Evolutionary conservation across 2,329 filamentous ascomycete genomes (phyloP).

Genomic region (Penicillium glabrum): DNA sequence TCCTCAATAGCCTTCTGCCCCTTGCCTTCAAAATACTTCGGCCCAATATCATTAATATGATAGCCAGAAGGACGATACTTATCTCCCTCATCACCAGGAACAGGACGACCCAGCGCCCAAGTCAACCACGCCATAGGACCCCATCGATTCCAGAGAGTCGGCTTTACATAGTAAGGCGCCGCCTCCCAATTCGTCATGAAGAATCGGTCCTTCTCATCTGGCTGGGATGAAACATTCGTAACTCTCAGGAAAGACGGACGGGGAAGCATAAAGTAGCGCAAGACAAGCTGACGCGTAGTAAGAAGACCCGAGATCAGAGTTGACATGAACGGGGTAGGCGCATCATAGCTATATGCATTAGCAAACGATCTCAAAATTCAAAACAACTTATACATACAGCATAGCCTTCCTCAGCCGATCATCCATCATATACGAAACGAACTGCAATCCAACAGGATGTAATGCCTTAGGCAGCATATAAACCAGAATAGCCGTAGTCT

Average conservation of each 20-base stretch:
- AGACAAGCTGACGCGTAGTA: slow-evolving; percentile 52
- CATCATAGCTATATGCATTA: slow-evolving; percentile 34
- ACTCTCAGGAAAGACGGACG: slow-evolving; percentile 46
- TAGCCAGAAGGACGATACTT: slow-evolving; percentile 53
- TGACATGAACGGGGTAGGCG: slow-evolving; percentile 35
- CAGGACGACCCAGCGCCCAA: slow-evolving; percentile 45
- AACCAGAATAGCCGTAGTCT: slow-evolving; percentile 62
- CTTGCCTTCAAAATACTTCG: slow-evolving; percentile 53
- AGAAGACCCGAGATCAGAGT: slow-evolving; percentile 51
- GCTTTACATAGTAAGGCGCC: slow-evolving; percentile 65
- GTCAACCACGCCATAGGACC: slow-evolving; percentile 56
- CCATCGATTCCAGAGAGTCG: slow-evolving; percentile 63
- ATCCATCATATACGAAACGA: slow-evolving; percentile 63
- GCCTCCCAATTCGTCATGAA: slow-evolving; percentile 56
- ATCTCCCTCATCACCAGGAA: slow-evolving; percentile 50
- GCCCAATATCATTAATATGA: slow-evolving; percentile 60
- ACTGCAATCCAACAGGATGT: slow-evolving; percentile 50
- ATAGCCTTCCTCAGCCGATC: slow-evolving; percentile 65
- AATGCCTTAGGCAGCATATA: slow-evolving; percentile 52
- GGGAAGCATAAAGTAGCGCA: slow-evolving; percentile 62
- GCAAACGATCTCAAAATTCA: not conserved
- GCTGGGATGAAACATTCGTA: slow-evolving; percentile 43
- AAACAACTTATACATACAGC: slow-evolving; percentile 48
- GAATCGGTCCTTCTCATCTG: slow-evolving; percentile 57
- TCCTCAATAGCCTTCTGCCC: slow-evolving; percentile 39